Evolutionary conservation across 805 yeast species (phyloP).

Genomic region (Candida orba): DNA sequence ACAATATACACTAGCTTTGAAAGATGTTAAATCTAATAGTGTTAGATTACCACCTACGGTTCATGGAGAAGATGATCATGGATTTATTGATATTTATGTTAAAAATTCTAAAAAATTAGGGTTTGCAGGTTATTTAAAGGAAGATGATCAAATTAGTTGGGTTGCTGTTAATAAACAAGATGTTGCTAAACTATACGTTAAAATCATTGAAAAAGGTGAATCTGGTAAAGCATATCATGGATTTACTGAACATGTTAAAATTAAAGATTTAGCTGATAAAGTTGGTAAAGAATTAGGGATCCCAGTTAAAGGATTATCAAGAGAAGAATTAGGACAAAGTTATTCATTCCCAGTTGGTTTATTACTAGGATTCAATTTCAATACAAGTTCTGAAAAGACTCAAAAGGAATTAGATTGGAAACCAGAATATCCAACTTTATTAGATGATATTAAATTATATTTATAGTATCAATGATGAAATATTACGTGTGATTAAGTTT

Average conservation of each 20-base stretch:
- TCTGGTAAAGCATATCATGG: slow-evolving; percentile 24
- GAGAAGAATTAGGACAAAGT: not conserved
- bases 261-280: slow-evolving; percentile 23
- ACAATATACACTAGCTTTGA: slow-evolving; percentile 10
- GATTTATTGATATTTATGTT: slow-evolving; percentile 19
- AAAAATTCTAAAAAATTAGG: slow-evolving; percentile 26
- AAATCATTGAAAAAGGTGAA: slow-evolving; percentile 22
- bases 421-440: slow-evolving; percentile 15
- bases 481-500: no score
- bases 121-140: slow-evolving; percentile 21
- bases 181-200: slow-evolving; percentile 26
- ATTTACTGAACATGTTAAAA: slow-evolving; percentile 18
- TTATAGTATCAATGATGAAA: no score
- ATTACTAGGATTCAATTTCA: slow-evolving; percentile 6
- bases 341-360: not conserved
- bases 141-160: slow-evolving; percentile 21
- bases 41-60: slow-evolving; percentile 22
- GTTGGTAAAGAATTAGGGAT: slow-evolving; percentile 18
- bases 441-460: slow-evolving; percentile 20
- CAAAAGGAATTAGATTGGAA: slow-evolving; percentile 22
- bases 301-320: slow-evolving; percentile 13
- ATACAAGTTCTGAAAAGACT: slow-evolving; percentile 15
- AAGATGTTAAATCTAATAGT: slow-evolving; percentile 22
- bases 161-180: slow-evolving; percentile 27
- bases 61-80: slow-evolving; percentile 27